A percentile compares a stretch with the other conserved stretches of the same genome.
phyloP scores from a whole-genome alignment of 2,329 filamentous ascomycete species.

The Plectosphaerella sp. region DNA sequence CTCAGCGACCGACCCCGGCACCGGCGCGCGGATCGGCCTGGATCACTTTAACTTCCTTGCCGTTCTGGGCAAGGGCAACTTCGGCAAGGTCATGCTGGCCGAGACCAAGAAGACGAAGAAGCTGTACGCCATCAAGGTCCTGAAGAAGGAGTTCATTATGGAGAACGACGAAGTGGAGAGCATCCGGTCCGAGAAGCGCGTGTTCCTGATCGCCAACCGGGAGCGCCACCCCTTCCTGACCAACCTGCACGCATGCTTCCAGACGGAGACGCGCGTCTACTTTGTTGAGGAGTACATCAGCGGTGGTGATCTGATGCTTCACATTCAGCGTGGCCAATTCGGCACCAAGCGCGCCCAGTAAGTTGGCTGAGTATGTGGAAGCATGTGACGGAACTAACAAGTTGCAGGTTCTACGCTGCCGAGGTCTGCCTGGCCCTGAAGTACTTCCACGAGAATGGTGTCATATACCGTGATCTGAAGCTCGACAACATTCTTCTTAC shows the following conservation, averaged over 20 bases:
- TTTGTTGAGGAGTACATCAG: constrained; percentile 99
- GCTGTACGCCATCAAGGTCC: constrained; percentile 95
- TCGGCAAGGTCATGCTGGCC: constrained; percentile 98
- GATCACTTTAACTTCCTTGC: constrained; percentile 99
- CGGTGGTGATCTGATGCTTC: constrained; percentile 97
- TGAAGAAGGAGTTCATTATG: constrained; percentile 99
- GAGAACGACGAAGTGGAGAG: constrained; percentile 99
- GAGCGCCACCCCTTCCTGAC: constrained; percentile 94
- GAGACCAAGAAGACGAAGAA: constrained; percentile 91
- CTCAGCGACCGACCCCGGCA: constrained; percentile 67
- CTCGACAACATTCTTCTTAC: constrained; percentile 88
- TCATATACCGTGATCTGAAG: constrained; percentile 98
- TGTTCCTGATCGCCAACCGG: constrained; percentile 95
- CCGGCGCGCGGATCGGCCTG: constrained; percentile 80
- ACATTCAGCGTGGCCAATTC: constrained; percentile 96
- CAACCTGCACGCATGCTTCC: constrained; percentile 95
- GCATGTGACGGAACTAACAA: not conserved
- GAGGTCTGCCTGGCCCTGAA: constrained; percentile 96
- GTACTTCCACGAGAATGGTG: constrained; percentile 99
- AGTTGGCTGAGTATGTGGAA: constrained; percentile 31
- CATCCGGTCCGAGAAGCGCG: constrained; percentile 93
- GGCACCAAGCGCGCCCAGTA: constrained; percentile 94
- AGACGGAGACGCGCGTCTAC: constrained; percentile 96
- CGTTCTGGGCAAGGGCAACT: constrained; percentile 97
- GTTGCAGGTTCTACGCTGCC: constrained; percentile 80